A percentile compares a stretch with the other conserved stretches of the same genome.
These are phyloP conservation scores for Aspergillus oerlinghausenensis DNA, from an alignment of 2,329 filamentous ascomycete species.

Conservation along the genomic window DNA sequence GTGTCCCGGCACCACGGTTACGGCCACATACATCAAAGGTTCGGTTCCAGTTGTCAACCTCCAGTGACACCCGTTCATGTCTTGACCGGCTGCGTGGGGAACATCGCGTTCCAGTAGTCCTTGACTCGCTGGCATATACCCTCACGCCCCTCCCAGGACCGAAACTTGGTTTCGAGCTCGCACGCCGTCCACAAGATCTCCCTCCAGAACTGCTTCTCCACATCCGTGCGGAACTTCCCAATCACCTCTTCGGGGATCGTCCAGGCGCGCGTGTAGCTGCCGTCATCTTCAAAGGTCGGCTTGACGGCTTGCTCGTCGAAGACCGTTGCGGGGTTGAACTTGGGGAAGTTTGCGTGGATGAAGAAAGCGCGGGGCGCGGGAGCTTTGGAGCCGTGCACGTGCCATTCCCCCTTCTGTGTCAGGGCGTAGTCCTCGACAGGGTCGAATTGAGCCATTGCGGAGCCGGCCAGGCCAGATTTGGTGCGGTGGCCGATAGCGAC, in stretches of 20 bases:
- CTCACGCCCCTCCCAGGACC: slow-evolving; percentile 28
- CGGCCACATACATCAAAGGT: background rate
- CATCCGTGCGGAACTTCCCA: slow-evolving; percentile 29
- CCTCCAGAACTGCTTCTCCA: slow-evolving; percentile 36
- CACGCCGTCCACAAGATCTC: slow-evolving; percentile 38
- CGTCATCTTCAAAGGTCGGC: slow-evolving; percentile 27
- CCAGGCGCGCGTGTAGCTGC: slow-evolving; percentile 31
- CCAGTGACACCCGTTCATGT: background rate
- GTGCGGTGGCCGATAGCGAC: slow-evolving; percentile 29
- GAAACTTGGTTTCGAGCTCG: slow-evolving; percentile 31
- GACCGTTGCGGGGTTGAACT: slow-evolving; percentile 37
- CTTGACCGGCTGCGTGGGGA: slow-evolving; percentile 8
- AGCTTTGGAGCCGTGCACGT: slow-evolving; percentile 24
- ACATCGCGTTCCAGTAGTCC: slow-evolving; percentile 34
- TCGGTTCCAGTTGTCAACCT: background rate
- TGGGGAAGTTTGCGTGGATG: slow-evolving; percentile 38
- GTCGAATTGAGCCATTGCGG: slow-evolving; percentile 37
- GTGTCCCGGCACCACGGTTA: background rate
- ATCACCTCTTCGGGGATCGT: slow-evolving; percentile 26
- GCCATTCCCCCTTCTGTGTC: slow-evolving; percentile 19
- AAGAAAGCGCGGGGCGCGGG: slow-evolving; percentile 33
- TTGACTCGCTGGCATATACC: slow-evolving; percentile 30
- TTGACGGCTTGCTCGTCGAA: slow-evolving; percentile 28
- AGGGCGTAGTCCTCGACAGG: slow-evolving; percentile 30
- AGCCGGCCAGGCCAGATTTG: slow-evolving; percentile 28